Conservation (phyloP, 768 basidiomycete species). For the Boletus tylopilopsis region DNA sequence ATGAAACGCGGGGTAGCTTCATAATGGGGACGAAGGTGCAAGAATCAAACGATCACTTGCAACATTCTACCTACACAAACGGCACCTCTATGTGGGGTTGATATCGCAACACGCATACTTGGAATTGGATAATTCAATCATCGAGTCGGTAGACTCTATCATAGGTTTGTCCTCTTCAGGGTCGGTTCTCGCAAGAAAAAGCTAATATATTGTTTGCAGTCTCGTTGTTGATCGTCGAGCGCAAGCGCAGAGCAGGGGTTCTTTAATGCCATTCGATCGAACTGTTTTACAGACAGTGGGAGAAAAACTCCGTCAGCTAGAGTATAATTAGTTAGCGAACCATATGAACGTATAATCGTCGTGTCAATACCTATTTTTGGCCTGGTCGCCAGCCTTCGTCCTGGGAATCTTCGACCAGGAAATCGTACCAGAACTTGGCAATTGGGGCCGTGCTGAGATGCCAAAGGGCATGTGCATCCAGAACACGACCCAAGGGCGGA, state of each 20-base stretch:
- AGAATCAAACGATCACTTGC: conserved; percentile 30
- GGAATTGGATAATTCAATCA: conserved; percentile 31
- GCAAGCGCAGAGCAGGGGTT: conserved; percentile 21
- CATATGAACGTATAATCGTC: background rate
- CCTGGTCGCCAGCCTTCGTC: conserved; percentile 64
- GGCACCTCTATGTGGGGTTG: conserved; percentile 31
- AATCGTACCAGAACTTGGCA: conserved; percentile 80
- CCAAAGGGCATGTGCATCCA: conserved; percentile 95
- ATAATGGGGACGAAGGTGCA: conserved; percentile 22
- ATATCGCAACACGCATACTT: conserved; percentile 36
- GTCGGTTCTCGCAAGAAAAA: background rate
- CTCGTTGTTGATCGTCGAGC: conserved; percentile 32
- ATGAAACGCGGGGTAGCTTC: conserved; percentile 22
- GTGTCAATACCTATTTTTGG: conserved; percentile 24
- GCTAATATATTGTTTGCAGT: conserved; percentile 20
- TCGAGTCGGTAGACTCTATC: conserved; percentile 34
- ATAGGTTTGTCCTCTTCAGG: conserved; percentile 26
- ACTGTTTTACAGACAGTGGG: background rate
- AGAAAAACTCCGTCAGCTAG: conserved; percentile 11
- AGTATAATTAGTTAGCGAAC: conserved; percentile 7
- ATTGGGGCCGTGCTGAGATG: conserved; percentile 83
- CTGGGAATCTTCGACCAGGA: conserved; percentile 67
- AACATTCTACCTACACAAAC: conserved; percentile 32
- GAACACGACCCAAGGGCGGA: conserved; percentile 63
- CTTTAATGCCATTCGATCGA: background rate